Conservation (phyloP, 2,329 filamentous ascomycete genomes). For the Nakataea oryzae region DNA sequence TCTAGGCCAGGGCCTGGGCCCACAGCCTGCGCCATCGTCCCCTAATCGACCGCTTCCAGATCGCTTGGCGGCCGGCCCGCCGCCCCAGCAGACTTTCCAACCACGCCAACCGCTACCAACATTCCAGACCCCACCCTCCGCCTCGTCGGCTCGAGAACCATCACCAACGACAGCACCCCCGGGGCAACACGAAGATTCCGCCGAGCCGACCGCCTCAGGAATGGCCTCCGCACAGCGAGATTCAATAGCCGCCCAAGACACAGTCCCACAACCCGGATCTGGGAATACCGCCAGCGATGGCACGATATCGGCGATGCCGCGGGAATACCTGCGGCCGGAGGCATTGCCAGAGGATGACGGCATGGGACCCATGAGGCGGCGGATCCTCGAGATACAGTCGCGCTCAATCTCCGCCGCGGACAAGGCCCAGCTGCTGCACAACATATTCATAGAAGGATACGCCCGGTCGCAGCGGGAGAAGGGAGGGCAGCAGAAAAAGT, state of each 20-base stretch:
- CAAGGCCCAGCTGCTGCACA: conserved; percentile 64
- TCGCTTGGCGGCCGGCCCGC: neutral
- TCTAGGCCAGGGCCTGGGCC: neutral
- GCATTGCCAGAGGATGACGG: conserved; percentile 67
- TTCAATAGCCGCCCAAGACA: neutral
- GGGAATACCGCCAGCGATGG: neutral
- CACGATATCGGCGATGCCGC: neutral
- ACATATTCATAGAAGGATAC: conserved; percentile 60
- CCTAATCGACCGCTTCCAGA: neutral
- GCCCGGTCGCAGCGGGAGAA: conserved; percentile 25
- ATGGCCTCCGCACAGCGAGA: neutral
- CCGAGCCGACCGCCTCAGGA: neutral
- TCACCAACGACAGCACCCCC: neutral
- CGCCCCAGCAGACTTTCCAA: neutral
- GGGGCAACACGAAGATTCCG: neutral
- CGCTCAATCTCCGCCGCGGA: conserved; percentile 46
- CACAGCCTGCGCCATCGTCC: neutral
- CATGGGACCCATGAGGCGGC: conserved; percentile 55
- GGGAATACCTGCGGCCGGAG: conserved; percentile 17
- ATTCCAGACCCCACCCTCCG: neutral
- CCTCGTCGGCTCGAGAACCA: neutral
- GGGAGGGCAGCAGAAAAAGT: conserved; percentile 5
- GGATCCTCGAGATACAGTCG: conserved; percentile 59
- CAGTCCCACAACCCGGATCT: neutral
- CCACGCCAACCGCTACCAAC: too few species aligned